Conservation (phyloP, 192 early-diverging fungal genomes). For the Mortierella hygrophila region DNA sequence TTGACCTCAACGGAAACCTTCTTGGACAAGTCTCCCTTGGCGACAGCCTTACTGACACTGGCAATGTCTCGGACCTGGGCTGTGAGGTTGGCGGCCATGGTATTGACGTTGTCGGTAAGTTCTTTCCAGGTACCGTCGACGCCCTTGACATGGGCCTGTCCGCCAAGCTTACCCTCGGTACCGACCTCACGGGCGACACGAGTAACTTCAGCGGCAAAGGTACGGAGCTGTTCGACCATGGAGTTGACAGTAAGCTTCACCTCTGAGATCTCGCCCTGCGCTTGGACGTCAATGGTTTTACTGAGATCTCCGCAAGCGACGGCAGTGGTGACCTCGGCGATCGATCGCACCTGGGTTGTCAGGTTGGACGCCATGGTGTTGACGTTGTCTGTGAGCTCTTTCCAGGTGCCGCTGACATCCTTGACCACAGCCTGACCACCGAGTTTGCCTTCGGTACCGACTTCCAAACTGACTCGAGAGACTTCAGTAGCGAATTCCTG, state of each 20-base stretch:
- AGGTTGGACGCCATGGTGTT: conserved; percentile 36
- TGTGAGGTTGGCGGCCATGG: conserved; percentile 77
- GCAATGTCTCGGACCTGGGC: conserved; percentile 78
- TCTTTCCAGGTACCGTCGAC: conserved; percentile 77
- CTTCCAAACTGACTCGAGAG: conserved; percentile 69
- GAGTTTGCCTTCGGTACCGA: conserved; percentile 70
- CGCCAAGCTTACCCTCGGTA: conserved; percentile 77
- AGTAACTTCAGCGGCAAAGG: conserved; percentile 63
- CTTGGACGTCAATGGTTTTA: conserved; percentile 67
- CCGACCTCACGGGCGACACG: conserved; percentile 75
- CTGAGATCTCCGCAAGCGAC: conserved; percentile 71
- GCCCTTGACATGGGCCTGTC: conserved; percentile 68
- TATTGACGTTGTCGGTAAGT: conserved; percentile 79
- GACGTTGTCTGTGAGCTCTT: conserved; percentile 70
- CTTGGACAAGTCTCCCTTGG: conserved; percentile 68
- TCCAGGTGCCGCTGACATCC: conserved; percentile 71
- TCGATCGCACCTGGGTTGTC: conserved; percentile 70
- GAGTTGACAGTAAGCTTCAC: conserved; percentile 75
- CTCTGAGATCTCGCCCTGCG: conserved; percentile 72
- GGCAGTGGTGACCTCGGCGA: conserved; percentile 68
- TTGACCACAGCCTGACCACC: conserved; percentile 71
- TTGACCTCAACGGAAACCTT: conserved; percentile 64
- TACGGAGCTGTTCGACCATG: conserved; percentile 72
- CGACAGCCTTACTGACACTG: conserved; percentile 74
- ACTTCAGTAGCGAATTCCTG: conserved; percentile 71